Base-by-base conservation (phyloP, 1,284 basidiomycete genomes). In the Cutaneotrichosporon sp. region DNA sequence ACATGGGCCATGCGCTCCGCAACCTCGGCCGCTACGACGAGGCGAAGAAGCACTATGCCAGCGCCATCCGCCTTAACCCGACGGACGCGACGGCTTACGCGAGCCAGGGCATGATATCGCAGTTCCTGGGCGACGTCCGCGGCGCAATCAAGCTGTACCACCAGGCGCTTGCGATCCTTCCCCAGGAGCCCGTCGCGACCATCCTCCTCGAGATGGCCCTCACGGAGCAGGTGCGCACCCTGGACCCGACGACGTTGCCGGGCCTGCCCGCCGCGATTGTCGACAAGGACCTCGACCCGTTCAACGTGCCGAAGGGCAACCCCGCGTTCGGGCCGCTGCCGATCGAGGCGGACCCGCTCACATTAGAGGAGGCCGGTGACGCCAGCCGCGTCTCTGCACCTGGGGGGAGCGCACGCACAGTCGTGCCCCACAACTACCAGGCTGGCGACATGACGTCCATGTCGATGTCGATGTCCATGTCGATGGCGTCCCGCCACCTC, bases 121-220 rank as follows among this genome's bases (percentile, higher is more conserved):
- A 95, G 68, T 82, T 90, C 11, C 80, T 87, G 64, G 86, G 85
- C 42, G 82, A 91, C 55, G 79, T 88, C 14, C 88, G 93, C 65
- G 84, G 84, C 16, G 90, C 93, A 1, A 93, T 97, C 67, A 79
- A 89, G 27, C 88, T 87, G 63, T 97, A 95, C 70, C 94, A 97
- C 75, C 89, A 93, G 87, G 89, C 92, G 0, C 81, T 97, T 47
- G 88, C 89, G 58, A 83, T 97, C 59, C 85, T 90, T 59, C 91
- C 92, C 0, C 89, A 92, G 65, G 95, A 97, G 70, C 85, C 89
- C 1, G 88, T 93, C 72, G 84, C 91, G 24, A 86, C 94, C 31
- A 90, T 93, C 61, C 81, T 97, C 53, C 84, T 97, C 45, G 90
- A 92, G 66, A 84, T 92, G 67, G 91, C 91, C 0, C 83, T 97